Base-by-base conservation (phyloP, 1,139 yeast species). In the Suhomyces yuchorum region DNA sequence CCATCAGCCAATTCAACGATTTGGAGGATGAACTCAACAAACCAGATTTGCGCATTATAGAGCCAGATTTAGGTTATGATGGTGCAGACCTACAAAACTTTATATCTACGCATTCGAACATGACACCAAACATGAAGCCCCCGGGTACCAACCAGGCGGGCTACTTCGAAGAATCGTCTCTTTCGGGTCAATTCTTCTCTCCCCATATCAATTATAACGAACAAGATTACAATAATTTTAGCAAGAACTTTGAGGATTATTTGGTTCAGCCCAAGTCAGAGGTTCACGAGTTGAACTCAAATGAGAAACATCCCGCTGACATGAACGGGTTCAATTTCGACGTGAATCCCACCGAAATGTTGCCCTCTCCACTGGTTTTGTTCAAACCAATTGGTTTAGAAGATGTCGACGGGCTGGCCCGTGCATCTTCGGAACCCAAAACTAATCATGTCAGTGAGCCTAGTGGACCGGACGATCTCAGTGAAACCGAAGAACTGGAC, bases 61-160 rank as follows among this genome's bases (percentile, higher is more conserved):
- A 63, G 26, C 58, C 65, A 1, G 68, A 63, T 43, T 43, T 55
- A 22, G 62, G 55, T n/a, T 51, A 46, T 18, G 56, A 53, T 14
- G 52, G 50, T 11, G 43, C 47, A 17, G 54, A 48, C 2, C 38
- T 51, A n/a, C 51, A 44, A 19, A 50, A 50, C 18, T 50, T 47
- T 38, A 45, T 34, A 43, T 56, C 43, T 44, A 49, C 40, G 17
- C 52, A 48, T 41, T 57, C 47, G 55, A 60, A 56, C 44, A 54
- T 71, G 17, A 75, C 80, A 0, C 79, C 79, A 0, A 63, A 67
- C 7, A 68, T 73, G 72, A 71, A 70, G 39, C 78, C 79, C 1
- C 78, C 79, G 1, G 67, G 68, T 8, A 56, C 67, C 4, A 61
- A 58, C 38, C 56, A 55, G 7, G 50, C 56, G 38, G 75, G 68